phyloP scores from a whole-genome alignment of 2,329 filamentous ascomycete species.

The Aspergillus sclerotialis region DNA sequence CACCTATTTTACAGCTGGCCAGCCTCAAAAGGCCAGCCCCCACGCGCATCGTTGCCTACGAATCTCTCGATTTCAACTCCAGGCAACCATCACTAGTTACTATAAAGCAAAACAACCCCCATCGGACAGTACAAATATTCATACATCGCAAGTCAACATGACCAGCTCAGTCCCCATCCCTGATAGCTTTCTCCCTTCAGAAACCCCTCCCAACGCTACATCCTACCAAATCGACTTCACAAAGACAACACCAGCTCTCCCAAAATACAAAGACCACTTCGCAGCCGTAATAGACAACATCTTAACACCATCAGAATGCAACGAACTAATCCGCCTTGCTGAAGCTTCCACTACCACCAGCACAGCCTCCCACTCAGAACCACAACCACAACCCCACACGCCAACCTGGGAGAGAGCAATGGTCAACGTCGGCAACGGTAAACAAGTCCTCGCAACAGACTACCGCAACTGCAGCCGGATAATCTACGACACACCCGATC shows the following conservation, averaged over 20 bases:
- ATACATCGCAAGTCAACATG: too few species aligned
- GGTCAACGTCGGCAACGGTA: conserved; percentile 58
- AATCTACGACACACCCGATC: conserved; percentile 60
- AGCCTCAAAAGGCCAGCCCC: too few species aligned
- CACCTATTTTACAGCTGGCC: too few species aligned
- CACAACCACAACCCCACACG: background rate
- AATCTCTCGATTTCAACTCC: too few species aligned
- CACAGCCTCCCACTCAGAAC: background rate
- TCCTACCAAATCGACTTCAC: conserved; percentile 50
- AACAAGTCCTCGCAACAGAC: conserved; percentile 50
- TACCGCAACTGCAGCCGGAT: conserved; percentile 68
- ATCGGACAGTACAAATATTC: too few species aligned
- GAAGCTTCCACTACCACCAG: conserved; percentile 33
- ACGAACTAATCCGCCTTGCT: conserved; percentile 46
- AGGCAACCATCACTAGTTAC: too few species aligned
- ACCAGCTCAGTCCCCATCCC: conserved; percentile 4
- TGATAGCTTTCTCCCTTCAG: conserved; percentile 23
- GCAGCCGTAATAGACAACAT: conserved; percentile 59
- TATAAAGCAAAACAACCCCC: too few species aligned
- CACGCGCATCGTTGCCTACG: too few species aligned
- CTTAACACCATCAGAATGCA: conserved; percentile 59
- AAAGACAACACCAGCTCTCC: conserved; percentile 37
- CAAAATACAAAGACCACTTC: conserved; percentile 48
- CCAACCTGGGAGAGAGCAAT: conserved; percentile 61
- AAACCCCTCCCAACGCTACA: conserved; percentile 39